Base-by-base conservation (phyloP, 371 early-diverging fungal genomes). In the Saksenaea oblongispora region DNA sequence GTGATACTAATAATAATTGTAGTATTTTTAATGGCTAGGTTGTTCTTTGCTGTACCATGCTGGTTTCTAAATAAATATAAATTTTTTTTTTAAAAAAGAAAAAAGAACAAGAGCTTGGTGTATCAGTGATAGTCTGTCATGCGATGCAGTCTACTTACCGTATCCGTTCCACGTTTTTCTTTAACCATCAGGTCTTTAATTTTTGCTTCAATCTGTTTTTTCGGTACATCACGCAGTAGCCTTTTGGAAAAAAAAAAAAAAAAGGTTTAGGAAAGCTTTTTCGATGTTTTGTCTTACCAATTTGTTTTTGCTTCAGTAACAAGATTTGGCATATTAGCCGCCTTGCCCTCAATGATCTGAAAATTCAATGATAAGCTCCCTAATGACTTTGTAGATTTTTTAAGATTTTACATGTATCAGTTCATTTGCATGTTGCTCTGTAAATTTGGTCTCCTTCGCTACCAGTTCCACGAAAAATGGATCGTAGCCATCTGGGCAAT, bases 161-260 rank as follows among this genome's bases (percentile, higher is more conserved):
- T 79, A 35, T 83, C 81, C 7, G 69, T 41, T 5, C 80, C 83
- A 24, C 81, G 69, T 34, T 80, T 83, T 65, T 80, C 83, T 41
- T 83, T 83, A 37, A 80, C 64, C 17, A 81, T 81, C 41, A 83
- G 60, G 41, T 74, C 68, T 51, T 79, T 80, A n/a, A 83, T 80
- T 35, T 71, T 76, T 8, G 73, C 67, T 64, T 80, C 83, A 10
- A 83, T 66, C 51, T 74, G 75, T 22, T 71, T 64, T 35, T 80
- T 80, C 0, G 81, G 67, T 0, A 83, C 64, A 54, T 72, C 74
- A 34, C 66, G 65, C 26, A 80, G 56, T 35, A 70, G 11, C 27
- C 65, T 71, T n/a, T n/a, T n/a, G n/a, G n/a, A n/a, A n/a, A n/a
- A n/a, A n/a, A n/a, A n/a, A n/a, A n/a, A n/a, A n/a, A n/a, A n/a